Evolutionary conservation across 805 yeast genomes (phyloP).

Genomic region (Candida xiaguanensis): DNA sequence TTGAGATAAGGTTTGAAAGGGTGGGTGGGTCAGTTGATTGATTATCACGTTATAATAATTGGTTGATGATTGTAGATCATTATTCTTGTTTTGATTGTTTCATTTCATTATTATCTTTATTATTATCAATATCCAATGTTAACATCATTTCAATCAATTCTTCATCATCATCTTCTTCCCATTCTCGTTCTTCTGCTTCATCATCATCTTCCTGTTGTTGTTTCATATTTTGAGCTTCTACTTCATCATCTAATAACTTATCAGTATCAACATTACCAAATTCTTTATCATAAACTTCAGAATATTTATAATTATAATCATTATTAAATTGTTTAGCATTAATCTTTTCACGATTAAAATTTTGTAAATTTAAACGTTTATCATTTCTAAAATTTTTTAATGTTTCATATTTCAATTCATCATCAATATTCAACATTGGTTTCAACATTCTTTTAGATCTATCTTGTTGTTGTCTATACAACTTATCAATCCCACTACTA

Average conservation of each 20-base stretch:
- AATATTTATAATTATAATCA: conserved; percentile 11
- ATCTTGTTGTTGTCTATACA: conserved; percentile 16
- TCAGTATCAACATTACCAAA: conserved; percentile 16
- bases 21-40: no score
- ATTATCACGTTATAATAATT: no score
- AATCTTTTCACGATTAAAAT: conserved; percentile 15
- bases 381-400: conserved; percentile 22
- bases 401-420: conserved; percentile 21
- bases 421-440: conserved; percentile 16
- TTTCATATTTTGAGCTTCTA: conserved; percentile 6
- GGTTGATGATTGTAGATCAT: no score
- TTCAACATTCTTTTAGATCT: conserved; percentile 13
- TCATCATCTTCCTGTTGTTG: conserved; percentile 3
- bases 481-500: conserved; percentile 13
- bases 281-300: conserved; percentile 9
- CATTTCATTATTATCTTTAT: not conserved
- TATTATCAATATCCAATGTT: not conserved
- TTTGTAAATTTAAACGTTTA: conserved; percentile 18
- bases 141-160: conserved; percentile 11
- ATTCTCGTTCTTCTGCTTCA: conserved; percentile 19
- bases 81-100: not conserved
- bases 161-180: conserved; percentile 13
- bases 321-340: conserved; percentile 15
- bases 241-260: conserved; percentile 23
- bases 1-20: not conserved